These are phyloP conservation scores for Gloeostereum incarnatum DNA, from an alignment of 768 basidiomycete species.

Conservation along the genomic window DNA sequence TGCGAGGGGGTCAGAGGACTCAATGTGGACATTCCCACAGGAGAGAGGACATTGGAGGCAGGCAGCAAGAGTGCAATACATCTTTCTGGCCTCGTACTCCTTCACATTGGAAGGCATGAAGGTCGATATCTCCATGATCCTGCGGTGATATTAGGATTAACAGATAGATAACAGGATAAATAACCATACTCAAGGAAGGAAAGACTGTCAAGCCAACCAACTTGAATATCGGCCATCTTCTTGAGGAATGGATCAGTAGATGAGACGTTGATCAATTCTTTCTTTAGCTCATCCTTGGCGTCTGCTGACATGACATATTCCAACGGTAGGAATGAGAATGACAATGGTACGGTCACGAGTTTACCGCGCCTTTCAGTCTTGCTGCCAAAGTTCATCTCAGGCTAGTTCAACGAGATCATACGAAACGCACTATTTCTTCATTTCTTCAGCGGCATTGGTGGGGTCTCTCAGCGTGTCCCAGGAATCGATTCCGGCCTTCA, in stretches of 20 bases:
- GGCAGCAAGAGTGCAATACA: slow-evolving; percentile 12
- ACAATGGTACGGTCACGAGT: slow-evolving; percentile 1
- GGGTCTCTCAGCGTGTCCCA: slow-evolving; percentile 2
- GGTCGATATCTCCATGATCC: slow-evolving; percentile 2
- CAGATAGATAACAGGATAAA: background rate
- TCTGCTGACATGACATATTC: background rate
- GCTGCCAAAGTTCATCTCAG: background rate
- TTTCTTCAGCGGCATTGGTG: background rate
- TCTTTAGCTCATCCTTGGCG: background rate
- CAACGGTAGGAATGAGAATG: slow-evolving; percentile 1
- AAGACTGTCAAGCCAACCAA: background rate
- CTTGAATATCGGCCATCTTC: background rate
- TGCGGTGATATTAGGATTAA: background rate
- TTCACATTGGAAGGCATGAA: background rate
- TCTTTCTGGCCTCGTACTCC: slow-evolving; percentile 10
- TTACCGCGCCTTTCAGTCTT: background rate
- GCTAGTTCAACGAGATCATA: background rate
- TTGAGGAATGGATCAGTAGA: background rate
- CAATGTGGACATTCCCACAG: slow-evolving; percentile 26
- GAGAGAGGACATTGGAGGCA: slow-evolving; percentile 24
- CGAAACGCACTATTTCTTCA: background rate
- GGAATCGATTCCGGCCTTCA: background rate
- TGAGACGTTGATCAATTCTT: background rate
- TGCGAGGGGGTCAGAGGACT: slow-evolving; percentile 9
- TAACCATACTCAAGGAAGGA: background rate